Base-by-base conservation (phyloP, 192 early-diverging fungal species). In the Coemansia sp. region DNA sequence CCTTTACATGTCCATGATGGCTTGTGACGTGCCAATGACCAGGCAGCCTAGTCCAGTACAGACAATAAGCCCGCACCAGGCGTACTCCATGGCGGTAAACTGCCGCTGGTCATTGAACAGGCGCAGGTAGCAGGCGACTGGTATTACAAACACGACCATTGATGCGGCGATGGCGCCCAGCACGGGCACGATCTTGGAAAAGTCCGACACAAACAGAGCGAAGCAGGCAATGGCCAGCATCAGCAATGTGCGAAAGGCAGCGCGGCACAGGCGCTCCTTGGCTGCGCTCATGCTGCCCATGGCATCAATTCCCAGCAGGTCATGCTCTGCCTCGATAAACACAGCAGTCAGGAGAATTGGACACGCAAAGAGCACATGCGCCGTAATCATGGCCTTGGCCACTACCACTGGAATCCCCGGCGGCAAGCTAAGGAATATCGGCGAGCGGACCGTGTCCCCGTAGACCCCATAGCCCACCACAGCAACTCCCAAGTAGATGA, bases 61-160 rank as follows among this genome's bases (percentile, higher is more conserved):
- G 6, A 51, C 50, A 19, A 68, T 57, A 10, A 75, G 32, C 19
- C 28, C 57, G 29, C 65, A 68, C 71, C 71, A 75, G 12, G 41
- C 52, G 38, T 60, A 68, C 44, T 67, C 65, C 31, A 33, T 29
- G 6, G 8, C 14, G 1, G 60, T 51, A 20, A 75, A 60, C 13
- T n/a, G 29, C 9, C 50, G 22, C 29, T 64, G 54, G 3, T 43
- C 31, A 17, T 23, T 35, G 44, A 62, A 84, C 13, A 92, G 67
- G n/a, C 67, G 58, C 22, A 86, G 52, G 57, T 94, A 86, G 61
- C 80, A 89, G 11, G 86, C 44, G 21, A 88, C 77, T 5, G 91
- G 91, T 36, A 91, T 76, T 19, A 91, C 78, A 64, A 94, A 94
- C 50, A 90, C 85, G n/a, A 88, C 74, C 43, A 79, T 54, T 40